Evolutionary conservation across 2,329 filamentous ascomycete genomes (phyloP), one percentile per base, ranked within the genome.

Genomic region (Pestalotiopsis sp.): DNA sequence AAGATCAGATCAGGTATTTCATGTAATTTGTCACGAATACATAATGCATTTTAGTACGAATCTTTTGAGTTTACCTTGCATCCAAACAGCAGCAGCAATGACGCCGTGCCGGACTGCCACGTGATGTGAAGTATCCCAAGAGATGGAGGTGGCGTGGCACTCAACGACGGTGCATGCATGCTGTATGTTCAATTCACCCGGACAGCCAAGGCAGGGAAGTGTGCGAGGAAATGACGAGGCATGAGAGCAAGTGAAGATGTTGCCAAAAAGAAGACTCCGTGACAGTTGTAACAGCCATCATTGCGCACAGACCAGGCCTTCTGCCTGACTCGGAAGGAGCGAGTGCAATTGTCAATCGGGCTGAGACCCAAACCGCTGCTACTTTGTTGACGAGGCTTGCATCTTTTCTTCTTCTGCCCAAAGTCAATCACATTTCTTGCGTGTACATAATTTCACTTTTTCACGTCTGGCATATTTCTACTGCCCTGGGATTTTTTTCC

Each of bases 21-120:
- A 36, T 38, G 65, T 67, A 63, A 61, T 63, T 17, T 67, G 58
- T 38, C 59, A 49, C 23, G 36, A 67, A 67, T 67, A 67, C 66
- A 67, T 67, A 67, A 67, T 63, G 59, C 59, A 62, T 62, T 62
- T 62, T 9, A 20, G 27, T 59, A 62, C 25, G 27, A 62, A 62
- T 62, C 2, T 39, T 52, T 52, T 20, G 14, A 17, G 45, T 20
- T 52, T 52, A 9, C 45, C 5, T 52, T 17, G 4, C 20, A 12
- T 36, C 31, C 31, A 36, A 36, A 36, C 31, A 9, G 31, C 31
- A 36, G 31, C 31, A 36, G 31, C 0, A 36, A 36, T 36, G 31
- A 36, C 31, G 31, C 31, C 31, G 31, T 36, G 31, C 31, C 31
- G 31, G 9, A 9, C 31, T 36, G 7, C 31, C 31, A 36, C 31